phyloP scores from a whole-genome alignment of 1,284 basidiomycete genomes.

The Apiotrichum montevideense region DNA sequence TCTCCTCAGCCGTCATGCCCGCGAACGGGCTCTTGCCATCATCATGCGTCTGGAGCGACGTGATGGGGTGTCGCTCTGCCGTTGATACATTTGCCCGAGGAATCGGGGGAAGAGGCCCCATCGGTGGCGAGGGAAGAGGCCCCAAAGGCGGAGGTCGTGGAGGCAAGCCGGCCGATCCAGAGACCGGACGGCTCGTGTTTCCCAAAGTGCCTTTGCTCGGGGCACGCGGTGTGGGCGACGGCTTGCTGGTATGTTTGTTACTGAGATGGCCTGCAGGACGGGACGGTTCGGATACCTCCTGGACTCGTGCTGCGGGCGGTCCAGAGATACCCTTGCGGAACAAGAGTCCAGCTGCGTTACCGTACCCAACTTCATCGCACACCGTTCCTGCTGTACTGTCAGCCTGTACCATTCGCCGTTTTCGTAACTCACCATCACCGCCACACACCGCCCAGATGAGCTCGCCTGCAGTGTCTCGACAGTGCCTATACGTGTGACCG shows the following conservation, averaged over 20 bases:
- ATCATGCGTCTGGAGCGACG: conserved; percentile 54
- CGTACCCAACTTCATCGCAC: conserved; percentile 74
- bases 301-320: conserved; percentile 49
- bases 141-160: not conserved
- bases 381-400: conserved; percentile 56
- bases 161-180: not conserved
- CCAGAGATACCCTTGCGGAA: conserved; percentile 78
- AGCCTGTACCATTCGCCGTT: not conserved
- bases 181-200: not conserved
- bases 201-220: not conserved
- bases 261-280: no score
- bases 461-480: conserved; percentile 75
- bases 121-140: not conserved
- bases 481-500: conserved; percentile 61
- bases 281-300: conserved; percentile 35
- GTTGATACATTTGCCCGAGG: not conserved
- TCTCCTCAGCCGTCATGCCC: conserved; percentile 85
- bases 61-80: conserved; percentile 67
- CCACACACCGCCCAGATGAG: conserved; percentile 74
- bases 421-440: conserved; percentile 59
- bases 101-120: not conserved
- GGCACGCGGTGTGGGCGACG: not conserved
- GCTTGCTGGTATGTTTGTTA: not conserved
- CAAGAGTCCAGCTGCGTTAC: conserved; percentile 84
- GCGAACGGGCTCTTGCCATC: conserved; percentile 17